A percentile compares a stretch with the other conserved stretches of the same genome.
These are phyloP conservation scores for Cyphellophora europaea DNA, from an alignment of 2,329 filamentous ascomycete species.

Conservation along the genomic window DNA sequence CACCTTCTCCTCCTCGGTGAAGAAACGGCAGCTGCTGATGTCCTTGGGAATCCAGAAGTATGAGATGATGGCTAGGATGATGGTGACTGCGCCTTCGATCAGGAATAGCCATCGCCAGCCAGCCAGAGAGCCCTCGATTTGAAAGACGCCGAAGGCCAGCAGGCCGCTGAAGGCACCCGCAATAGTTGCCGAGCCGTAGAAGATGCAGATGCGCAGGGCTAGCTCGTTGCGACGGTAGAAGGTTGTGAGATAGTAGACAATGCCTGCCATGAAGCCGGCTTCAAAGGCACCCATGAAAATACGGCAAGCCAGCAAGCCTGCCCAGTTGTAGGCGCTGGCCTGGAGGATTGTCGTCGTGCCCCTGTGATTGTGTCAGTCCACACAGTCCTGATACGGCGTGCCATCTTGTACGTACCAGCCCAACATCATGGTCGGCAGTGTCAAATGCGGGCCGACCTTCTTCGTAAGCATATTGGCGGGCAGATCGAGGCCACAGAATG, in stretches of 20 bases:
- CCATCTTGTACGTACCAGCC: too few relatives aligned
- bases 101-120: constrained; percentile 47
- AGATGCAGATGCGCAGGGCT: constrained; percentile 59
- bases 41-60: constrained; percentile 60
- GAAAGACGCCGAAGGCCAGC: constrained; percentile 52
- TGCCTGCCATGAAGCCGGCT: constrained; percentile 54
- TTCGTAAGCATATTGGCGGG: constrained; percentile 58
- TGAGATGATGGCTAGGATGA: constrained; percentile 50
- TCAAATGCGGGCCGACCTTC: constrained; percentile 52
- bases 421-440: constrained; percentile 61
- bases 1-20: constrained; percentile 55
- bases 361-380: too few relatives aligned
- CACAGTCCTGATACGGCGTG: too few relatives aligned
- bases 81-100: constrained; percentile 45
- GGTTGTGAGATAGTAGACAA: constrained; percentile 54
- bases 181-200: constrained; percentile 68
- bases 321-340: constrained; percentile 42
- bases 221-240: constrained; percentile 67
- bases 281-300: constrained; percentile 38
- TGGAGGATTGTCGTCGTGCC: constrained; percentile 7
- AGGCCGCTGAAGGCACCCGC: constrained; percentile 57
- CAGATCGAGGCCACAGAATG: constrained; percentile 61
- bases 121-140: constrained; percentile 41
- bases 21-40: constrained; percentile 55
- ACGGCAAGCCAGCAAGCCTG: constrained; percentile 34